These are phyloP conservation scores for Plectosphaerella cucumerina DNA, from an alignment of 2,329 filamentous ascomycete genomes.

Conservation along the genomic window DNA sequence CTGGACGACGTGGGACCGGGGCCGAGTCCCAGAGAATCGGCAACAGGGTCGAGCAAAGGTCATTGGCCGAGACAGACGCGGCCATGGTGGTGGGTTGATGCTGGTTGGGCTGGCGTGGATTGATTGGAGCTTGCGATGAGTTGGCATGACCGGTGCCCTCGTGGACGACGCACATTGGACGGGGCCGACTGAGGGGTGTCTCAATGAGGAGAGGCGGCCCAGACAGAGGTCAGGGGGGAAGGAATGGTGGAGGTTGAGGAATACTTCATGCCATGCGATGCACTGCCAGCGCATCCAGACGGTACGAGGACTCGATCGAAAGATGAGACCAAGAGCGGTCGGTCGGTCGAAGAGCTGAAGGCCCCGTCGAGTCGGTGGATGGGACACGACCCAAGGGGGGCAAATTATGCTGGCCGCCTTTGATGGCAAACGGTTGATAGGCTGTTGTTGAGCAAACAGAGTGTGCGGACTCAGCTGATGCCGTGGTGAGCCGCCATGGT, in stretches of 20 bases:
- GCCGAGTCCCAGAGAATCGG: too few species aligned
- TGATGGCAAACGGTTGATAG: background rate
- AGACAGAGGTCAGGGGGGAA: slow-evolving; percentile 1
- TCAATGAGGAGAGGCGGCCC: slow-evolving; percentile 1
- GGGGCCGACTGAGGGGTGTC: slow-evolving; percentile 6
- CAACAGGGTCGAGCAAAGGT: too few species aligned
- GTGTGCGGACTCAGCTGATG: background rate
- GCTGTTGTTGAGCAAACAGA: background rate
- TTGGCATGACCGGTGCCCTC: slow-evolving; percentile 13
- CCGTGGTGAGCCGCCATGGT: background rate
- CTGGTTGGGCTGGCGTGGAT: slow-evolving; percentile 5
- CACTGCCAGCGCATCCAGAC: slow-evolving; percentile 2
- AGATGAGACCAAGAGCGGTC: background rate
- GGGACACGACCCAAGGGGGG: background rate
- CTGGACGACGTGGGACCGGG: background rate
- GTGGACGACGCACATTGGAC: slow-evolving; percentile 16
- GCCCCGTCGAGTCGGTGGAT: too few species aligned
- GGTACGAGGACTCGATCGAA: background rate
- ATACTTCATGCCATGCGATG: slow-evolving; percentile 3
- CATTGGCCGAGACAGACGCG: background rate
- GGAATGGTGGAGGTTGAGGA: background rate
- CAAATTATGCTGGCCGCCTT: background rate
- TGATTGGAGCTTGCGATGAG: slow-evolving; percentile 14
- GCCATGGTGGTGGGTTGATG: slow-evolving; percentile 2
- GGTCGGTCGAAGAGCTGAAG: background rate